These are phyloP conservation scores for Fraxinus floribunda DNA, from an alignment of 305 asterid species.

Conservation along the genomic window DNA sequence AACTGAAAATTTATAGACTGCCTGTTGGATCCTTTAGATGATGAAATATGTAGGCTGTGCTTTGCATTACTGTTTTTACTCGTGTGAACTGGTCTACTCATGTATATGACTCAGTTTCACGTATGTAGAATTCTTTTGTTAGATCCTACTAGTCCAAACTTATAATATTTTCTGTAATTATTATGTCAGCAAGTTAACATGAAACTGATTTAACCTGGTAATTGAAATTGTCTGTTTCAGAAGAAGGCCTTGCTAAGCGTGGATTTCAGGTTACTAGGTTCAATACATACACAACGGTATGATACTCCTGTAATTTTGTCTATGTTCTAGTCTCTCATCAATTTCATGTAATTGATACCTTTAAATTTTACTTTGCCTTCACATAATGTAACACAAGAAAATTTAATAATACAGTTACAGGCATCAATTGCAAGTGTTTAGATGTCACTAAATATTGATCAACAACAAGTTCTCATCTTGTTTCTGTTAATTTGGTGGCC, in stretches of 20 bases:
- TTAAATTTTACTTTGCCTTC: background rate
- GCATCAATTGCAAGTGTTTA: background rate
- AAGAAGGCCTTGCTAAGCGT: conserved; percentile 68
- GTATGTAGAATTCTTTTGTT: background rate
- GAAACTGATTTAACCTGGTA: conserved; percentile 1
- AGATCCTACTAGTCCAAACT: background rate
- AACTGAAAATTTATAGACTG: background rate
- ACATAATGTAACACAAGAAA: background rate
- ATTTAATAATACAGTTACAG: background rate
- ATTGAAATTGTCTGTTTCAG: conserved; percentile 40
- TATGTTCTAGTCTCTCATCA: background rate
- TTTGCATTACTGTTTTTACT: background rate
- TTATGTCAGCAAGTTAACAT: background rate
- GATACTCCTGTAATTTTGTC: background rate
- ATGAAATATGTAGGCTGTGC: background rate
- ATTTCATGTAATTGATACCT: background rate
- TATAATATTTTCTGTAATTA: background rate
- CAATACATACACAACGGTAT: conserved; percentile 81
- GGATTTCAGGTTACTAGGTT: conserved; percentile 77
- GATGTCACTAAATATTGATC: background rate
- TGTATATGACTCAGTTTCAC: background rate
- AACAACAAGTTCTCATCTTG: background rate
- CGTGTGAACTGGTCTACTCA: background rate
- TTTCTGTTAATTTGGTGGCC: background rate
- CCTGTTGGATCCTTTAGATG: background rate